These are phyloP conservation scores for Syzygium aromaticum DNA, from an alignment of 345 rosid genomes.

Conservation along the genomic window DNA sequence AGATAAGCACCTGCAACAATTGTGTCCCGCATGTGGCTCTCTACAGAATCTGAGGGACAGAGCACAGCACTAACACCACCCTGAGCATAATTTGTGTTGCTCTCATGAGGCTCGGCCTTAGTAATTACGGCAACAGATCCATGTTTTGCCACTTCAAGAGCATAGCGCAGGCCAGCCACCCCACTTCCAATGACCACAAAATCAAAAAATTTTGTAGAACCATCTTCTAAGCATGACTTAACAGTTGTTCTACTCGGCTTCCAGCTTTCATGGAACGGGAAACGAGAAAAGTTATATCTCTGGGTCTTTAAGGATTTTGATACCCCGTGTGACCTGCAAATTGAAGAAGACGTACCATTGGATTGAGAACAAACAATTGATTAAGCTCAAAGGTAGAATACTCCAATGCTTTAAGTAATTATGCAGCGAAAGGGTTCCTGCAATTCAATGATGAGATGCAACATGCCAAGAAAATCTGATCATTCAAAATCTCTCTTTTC, in stretches of 20 bases:
- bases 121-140: conserved; percentile 93
- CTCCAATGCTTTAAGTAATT: background rate
- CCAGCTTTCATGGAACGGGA: conserved; percentile 10
- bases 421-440: background rate
- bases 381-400: background rate
- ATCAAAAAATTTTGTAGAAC: conserved; percentile 70
- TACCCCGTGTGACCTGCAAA: conserved; percentile 47
- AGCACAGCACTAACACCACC: conserved; percentile 98
- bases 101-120: conserved; percentile 94
- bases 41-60: conserved; percentile 91
- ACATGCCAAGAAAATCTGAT: background rate
- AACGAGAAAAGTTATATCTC: conserved; percentile 23
- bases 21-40: conserved; percentile 96
- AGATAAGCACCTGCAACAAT: conserved; percentile 94
- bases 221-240: conserved; percentile 24
- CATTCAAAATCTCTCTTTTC: background rate
- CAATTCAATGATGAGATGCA: background rate
- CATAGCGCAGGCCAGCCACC: conserved; percentile 91
- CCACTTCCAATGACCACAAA: conserved; percentile 95
- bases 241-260: conserved; percentile 23
- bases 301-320: conserved; percentile 35
- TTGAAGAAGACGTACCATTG: background rate
- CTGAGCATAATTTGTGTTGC: conserved; percentile 97
- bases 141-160: conserved; percentile 85
- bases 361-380: background rate